Conservation (phyloP, 1,139 yeast species). For the Candida anutae region DNA sequence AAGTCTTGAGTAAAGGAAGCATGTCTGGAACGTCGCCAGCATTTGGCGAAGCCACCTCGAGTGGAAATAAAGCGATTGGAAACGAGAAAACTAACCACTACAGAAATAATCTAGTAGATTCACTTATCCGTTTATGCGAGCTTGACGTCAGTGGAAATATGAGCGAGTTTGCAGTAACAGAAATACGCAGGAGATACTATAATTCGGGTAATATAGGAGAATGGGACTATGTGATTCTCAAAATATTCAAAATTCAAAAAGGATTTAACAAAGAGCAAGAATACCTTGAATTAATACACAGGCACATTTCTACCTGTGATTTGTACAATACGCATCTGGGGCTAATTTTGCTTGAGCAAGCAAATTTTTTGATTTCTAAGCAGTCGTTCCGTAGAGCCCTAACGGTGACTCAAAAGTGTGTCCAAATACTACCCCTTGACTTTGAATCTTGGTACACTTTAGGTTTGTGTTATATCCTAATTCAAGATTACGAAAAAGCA, state of each 20-base stretch:
- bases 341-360: constrained; percentile 30
- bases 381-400: constrained; percentile 20
- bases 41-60: constrained; percentile 23
- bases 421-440: constrained; percentile 32
- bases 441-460: constrained; percentile 36
- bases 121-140: constrained; percentile 17
- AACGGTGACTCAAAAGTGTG: constrained; percentile 22
- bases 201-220: constrained; percentile 7
- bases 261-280: constrained; percentile 19
- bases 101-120: constrained; percentile 27
- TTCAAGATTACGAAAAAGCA: constrained; percentile 23
- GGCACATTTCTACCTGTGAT: constrained; percentile 11
- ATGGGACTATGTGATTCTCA: constrained; percentile 25
- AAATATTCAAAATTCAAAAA: constrained; percentile 20
- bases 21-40: constrained; percentile 19
- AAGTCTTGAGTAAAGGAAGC: constrained; percentile 20
- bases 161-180: constrained; percentile 15
- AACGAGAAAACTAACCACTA: constrained; percentile 21
- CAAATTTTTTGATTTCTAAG: constrained; percentile 28
- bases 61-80: constrained; percentile 19
- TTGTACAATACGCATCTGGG: constrained; percentile 27
- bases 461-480: constrained; percentile 26
- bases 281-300: constrained; percentile 21
- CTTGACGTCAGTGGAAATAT: constrained; percentile 12
- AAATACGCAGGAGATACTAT: constrained; percentile 12